Percentiles rank a stretch among this genome's conserved stretches.
Conservation (phyloP, 805 yeast species). For the Monosporozyma unispora region DNA sequence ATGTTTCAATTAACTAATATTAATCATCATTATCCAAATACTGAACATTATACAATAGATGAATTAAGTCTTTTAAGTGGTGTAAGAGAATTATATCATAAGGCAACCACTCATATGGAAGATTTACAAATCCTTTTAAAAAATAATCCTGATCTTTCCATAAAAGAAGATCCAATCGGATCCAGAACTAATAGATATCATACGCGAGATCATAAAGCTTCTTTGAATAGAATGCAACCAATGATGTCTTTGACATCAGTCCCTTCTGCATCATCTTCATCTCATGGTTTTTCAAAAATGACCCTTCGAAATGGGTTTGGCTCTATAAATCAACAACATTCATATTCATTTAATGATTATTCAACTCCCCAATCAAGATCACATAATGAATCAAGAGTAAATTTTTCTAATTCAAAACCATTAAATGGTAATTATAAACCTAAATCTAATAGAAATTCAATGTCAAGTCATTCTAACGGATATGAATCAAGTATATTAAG, state of each 20-base stretch:
- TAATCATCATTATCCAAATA: constrained; percentile 34
- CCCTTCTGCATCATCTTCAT: neutral
- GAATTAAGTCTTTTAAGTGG: constrained; percentile 37
- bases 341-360: constrained; percentile 2
- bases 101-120: constrained; percentile 34
- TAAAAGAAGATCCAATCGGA: neutral
- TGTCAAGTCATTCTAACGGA: neutral
- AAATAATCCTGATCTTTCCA: neutral
- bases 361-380: neutral
- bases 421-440: constrained; percentile 4
- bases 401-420: constrained; percentile 25
- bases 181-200: constrained; percentile 1
- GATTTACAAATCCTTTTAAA: constrained; percentile 23
- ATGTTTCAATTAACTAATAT: constrained; percentile 46
- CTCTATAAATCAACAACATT: constrained; percentile 1
- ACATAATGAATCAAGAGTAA: constrained; percentile 7
- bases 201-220: constrained; percentile 8
- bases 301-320: constrained; percentile 25
- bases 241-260: constrained; percentile 7
- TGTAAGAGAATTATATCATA: constrained; percentile 31
- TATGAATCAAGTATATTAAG: neutral
- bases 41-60: constrained; percentile 34
- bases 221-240: constrained; percentile 19
- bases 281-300: constrained; percentile 13
- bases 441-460: constrained; percentile 5